A percentile compares a stretch with the other conserved stretches of the same genome.
phyloP scores from a whole-genome alignment of 257 asterid genomes.

The Scutellaria galericulata region DNA sequence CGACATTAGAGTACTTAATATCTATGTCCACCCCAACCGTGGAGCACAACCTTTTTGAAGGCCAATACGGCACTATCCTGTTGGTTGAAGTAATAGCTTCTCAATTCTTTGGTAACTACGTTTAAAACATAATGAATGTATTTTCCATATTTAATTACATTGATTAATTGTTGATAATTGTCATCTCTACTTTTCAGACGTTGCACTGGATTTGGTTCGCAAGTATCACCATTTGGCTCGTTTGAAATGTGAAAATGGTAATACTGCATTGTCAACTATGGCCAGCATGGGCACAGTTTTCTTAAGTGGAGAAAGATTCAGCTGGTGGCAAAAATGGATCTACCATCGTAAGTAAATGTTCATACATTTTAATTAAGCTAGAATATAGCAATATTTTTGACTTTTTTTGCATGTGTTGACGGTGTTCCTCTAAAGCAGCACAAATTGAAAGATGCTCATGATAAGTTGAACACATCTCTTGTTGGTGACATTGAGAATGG shows the following conservation, averaged over 20 bases:
- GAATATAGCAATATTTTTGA: not conserved
- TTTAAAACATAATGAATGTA: too few species aligned
- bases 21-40: not conserved
- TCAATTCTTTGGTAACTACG: constrained; percentile 19
- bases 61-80: not conserved
- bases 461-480: too few species aligned
- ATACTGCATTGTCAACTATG: not conserved
- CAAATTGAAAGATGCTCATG: not conserved
- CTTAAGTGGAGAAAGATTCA: not conserved
- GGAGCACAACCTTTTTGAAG: not conserved
- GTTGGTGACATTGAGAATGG: too few species aligned
- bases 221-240: constrained; percentile 11
- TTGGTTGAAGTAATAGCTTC: not conserved
- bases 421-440: not conserved
- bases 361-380: too few species aligned
- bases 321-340: constrained; percentile 1
- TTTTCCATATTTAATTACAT: too few species aligned
- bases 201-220: constrained; percentile 33
- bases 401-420: not conserved
- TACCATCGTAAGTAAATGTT: too few species aligned
- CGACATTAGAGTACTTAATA: not conserved
- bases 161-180: not conserved
- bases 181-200: constrained; percentile 14
- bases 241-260: not conserved
- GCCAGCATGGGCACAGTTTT: not conserved